phyloP scores from a whole-genome alignment of 1,139 yeast genomes.

The Suhomyces ambrosiae region DNA sequence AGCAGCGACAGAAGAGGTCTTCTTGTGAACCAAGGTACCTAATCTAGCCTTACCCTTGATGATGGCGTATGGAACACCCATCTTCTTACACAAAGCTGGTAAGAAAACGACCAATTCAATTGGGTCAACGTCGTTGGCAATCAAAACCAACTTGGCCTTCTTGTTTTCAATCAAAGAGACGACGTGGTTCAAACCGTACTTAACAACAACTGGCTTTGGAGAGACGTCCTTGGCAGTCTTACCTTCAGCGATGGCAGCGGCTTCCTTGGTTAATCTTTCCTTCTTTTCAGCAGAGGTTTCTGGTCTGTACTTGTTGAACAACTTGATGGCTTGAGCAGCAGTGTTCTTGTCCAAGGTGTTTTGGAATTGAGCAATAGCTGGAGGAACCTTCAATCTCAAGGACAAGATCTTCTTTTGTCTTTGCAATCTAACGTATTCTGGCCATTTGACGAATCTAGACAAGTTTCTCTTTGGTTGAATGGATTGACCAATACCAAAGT shows the following conservation, averaged over 20 bases:
- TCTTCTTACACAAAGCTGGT: slow-evolving; percentile 98
- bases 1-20: slow-evolving; percentile 96
- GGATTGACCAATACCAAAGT: slow-evolving; percentile 95
- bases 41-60: slow-evolving; percentile 99
- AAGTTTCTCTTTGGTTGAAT: slow-evolving; percentile 96
- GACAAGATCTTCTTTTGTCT: slow-evolving; percentile 96
- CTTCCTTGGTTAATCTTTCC: slow-evolving; percentile 98
- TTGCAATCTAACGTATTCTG: slow-evolving; percentile 94
- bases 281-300: slow-evolving; percentile 96
- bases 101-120: slow-evolving; percentile 94
- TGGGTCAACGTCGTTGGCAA: slow-evolving; percentile 99
- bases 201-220: slow-evolving; percentile 92
- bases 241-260: slow-evolving; percentile 98
- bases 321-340: slow-evolving; percentile 94
- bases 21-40: slow-evolving; percentile 95
- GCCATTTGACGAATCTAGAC: slow-evolving; percentile 97
- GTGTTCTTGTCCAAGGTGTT: slow-evolving; percentile 96
- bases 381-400: slow-evolving; percentile 97
- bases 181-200: slow-evolving; percentile 98
- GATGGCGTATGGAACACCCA: slow-evolving; percentile 99
- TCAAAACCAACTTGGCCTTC: slow-evolving; percentile 94
- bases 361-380: slow-evolving; percentile 95
- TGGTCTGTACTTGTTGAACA: slow-evolving; percentile 98
- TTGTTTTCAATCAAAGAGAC: slow-evolving; percentile 95
- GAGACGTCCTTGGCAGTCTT: slow-evolving; percentile 94